Percentiles rank a stretch among this genome's conserved stretches.
Conservation (phyloP, 1,284 basidiomycete species). For the Xerocomus alliaceus region DNA sequence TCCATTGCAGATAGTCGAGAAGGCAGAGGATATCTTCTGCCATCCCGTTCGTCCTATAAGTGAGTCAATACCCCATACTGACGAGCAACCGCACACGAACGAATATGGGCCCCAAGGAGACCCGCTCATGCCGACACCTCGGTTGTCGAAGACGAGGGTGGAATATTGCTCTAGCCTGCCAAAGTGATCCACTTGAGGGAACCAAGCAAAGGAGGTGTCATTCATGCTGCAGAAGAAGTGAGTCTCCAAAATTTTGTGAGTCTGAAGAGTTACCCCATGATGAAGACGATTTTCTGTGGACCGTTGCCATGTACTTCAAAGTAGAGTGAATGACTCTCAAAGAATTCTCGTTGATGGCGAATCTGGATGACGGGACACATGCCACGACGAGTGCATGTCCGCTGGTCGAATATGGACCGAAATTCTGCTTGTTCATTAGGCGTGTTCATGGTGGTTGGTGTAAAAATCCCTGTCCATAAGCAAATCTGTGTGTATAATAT, state of each 20-base stretch:
- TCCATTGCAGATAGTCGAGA: conserved; percentile 80
- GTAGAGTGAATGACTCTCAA: conserved; percentile 76
- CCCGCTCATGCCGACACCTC: conserved; percentile 83
- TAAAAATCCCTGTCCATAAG: no score
- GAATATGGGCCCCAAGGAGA: conserved; percentile 75
- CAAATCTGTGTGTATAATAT: no score
- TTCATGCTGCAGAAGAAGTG: conserved; percentile 53
- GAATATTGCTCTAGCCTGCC: conserved; percentile 57
- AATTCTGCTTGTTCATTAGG: conserved; percentile 16
- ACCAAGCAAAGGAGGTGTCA: conserved; percentile 69
- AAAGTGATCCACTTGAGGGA: conserved; percentile 65
- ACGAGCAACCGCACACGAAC: conserved; percentile 37
- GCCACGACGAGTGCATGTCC: conserved; percentile 69
- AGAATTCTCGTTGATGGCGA: conserved; percentile 52
- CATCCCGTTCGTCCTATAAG: conserved; percentile 70
- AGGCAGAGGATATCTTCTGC: conserved; percentile 77
- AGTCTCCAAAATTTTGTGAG: not conserved
- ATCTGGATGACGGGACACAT: conserved; percentile 73
- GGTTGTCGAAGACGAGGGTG: conserved; percentile 84
- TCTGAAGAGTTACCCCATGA: conserved; percentile 62
- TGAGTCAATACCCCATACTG: not conserved
- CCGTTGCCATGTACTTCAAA: conserved; percentile 77
- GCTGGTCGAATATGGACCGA: conserved; percentile 42
- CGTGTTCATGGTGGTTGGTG: conserved; percentile 12
- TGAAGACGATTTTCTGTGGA: conserved; percentile 67